Conservation (phyloP, 257 asterid genomes). For the Osmanthus fragrans region DNA sequence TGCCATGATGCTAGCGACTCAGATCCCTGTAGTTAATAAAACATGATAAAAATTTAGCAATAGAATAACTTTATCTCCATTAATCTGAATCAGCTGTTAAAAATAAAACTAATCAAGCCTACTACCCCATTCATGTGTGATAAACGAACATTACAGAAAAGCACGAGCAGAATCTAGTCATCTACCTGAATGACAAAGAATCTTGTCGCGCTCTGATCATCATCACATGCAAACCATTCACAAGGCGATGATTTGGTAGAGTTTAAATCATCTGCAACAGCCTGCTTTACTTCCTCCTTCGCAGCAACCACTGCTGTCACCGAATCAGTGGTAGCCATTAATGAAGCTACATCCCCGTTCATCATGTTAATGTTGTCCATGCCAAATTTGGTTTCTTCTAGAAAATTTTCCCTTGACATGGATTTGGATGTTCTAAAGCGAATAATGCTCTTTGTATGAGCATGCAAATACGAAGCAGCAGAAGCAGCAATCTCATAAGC, state of each 20-base stretch:
- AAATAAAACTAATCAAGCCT: neutral
- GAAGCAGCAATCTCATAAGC: constrained; percentile 54
- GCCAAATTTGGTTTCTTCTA: constrained; percentile 3
- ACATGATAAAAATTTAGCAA: constrained; percentile 14
- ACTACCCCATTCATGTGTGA: neutral
- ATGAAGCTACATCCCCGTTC: constrained; percentile 39
- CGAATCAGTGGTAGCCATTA: constrained; percentile 49
- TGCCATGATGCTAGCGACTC: constrained; percentile 97
- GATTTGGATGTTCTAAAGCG: constrained; percentile 30
- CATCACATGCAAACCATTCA: constrained; percentile 57
- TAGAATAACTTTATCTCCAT: neutral
- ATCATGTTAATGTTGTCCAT: constrained; percentile 10
- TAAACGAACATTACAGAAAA: neutral
- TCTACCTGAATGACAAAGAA: constrained; percentile 49
- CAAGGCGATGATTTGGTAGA: constrained; percentile 47
- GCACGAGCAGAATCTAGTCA: neutral
- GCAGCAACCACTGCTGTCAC: constrained; percentile 55
- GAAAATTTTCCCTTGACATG: neutral
- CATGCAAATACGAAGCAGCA: constrained; percentile 52
- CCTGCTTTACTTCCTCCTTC: constrained; percentile 56
- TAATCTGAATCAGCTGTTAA: neutral
- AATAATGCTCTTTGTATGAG: constrained; percentile 44
- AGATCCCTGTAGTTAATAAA: constrained; percentile 60
- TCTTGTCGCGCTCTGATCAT: constrained; percentile 48
- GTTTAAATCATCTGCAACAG: constrained; percentile 52